Evolutionary conservation across 2,329 filamentous ascomycete genomes (phyloP).

Genomic region (Raffaelea deltoideospora): DNA sequence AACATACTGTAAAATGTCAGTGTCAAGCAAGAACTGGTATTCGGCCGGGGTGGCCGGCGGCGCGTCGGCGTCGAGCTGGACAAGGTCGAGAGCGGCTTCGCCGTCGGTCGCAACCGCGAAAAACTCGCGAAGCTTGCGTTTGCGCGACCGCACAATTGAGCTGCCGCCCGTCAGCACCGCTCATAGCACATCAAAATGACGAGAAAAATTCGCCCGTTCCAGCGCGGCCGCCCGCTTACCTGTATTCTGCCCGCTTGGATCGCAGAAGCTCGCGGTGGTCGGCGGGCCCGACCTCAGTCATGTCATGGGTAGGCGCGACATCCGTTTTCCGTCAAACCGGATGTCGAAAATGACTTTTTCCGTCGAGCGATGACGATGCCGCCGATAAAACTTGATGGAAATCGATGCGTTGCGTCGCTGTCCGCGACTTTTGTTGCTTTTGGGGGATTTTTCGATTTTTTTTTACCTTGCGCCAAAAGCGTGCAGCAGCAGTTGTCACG

Average conservation of each 20-base stretch:
- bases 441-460: slow-evolving; percentile 16
- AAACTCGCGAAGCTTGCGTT: slow-evolving; percentile 80
- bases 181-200: slow-evolving; percentile 29
- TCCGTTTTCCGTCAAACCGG: slow-evolving; percentile 52
- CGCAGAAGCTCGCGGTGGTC: slow-evolving; percentile 52
- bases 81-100: slow-evolving; percentile 43
- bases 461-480: slow-evolving; percentile 7
- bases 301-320: slow-evolving; percentile 54
- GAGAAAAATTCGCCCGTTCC: slow-evolving; percentile 34
- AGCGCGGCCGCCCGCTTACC: slow-evolving; percentile 31
- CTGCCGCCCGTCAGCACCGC: slow-evolving; percentile 32
- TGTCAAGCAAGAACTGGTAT: slow-evolving; percentile 38
- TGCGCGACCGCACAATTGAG: slow-evolving; percentile 67
- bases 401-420: slow-evolving; percentile 17
- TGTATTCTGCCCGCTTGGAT: slow-evolving; percentile 47
- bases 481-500: too few relatives aligned
- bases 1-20: slow-evolving; percentile 46
- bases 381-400: slow-evolving; percentile 20
- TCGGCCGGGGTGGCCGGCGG: slow-evolving; percentile 34
- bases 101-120: slow-evolving; percentile 63
- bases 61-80: slow-evolving; percentile 42
- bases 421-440: too few relatives aligned
- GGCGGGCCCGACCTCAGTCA: slow-evolving; percentile 54
- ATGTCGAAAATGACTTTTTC: slow-evolving; percentile 26
- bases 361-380: slow-evolving; percentile 17